Evolutionary conservation across 73 alveolate species (phyloP).

Genomic region (Uronychia binucleata): DNA sequence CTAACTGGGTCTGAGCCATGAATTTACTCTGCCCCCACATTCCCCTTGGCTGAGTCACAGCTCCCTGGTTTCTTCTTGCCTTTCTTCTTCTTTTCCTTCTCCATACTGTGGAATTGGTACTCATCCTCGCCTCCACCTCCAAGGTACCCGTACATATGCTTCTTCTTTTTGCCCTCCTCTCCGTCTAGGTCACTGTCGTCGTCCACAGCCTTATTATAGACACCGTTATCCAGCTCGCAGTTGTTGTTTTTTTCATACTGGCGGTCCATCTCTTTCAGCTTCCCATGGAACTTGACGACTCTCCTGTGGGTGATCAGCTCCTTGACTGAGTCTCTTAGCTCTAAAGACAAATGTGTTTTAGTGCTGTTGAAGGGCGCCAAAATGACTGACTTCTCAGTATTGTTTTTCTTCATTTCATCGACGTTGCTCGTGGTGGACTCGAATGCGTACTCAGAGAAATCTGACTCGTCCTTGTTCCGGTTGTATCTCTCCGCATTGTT

Average conservation of each 20-base stretch:
- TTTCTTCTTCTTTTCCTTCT: not conserved
- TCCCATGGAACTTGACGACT: conserved; percentile 14
- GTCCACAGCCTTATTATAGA: not conserved
- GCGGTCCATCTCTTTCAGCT: conserved; percentile 29
- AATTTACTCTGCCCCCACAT: too few relatives aligned
- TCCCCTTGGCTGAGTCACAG: too few relatives aligned
- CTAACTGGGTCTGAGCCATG: too few relatives aligned
- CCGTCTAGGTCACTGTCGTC: not conserved
- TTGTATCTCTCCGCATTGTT: conserved; percentile 59
- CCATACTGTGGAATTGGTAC: not conserved
- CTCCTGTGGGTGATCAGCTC: not conserved
- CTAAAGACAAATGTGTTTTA: not conserved
- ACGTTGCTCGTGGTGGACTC: not conserved
- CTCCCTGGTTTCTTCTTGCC: too few relatives aligned
- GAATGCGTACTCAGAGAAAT: not conserved
- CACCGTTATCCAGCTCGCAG: conserved; percentile 38
- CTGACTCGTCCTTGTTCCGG: conserved; percentile 23
- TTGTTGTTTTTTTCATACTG: conserved; percentile 33
- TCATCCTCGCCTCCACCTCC: not conserved
- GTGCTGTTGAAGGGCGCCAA: conserved; percentile 13
- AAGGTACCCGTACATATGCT: not conserved
- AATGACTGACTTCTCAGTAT: conserved; percentile 6
- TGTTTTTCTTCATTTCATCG: not conserved
- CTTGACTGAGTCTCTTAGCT: not conserved
- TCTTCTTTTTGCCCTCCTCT: not conserved